phyloP scores from a whole-genome alignment of 1,139 yeast species.

The Taphrina wiesneri region DNA sequence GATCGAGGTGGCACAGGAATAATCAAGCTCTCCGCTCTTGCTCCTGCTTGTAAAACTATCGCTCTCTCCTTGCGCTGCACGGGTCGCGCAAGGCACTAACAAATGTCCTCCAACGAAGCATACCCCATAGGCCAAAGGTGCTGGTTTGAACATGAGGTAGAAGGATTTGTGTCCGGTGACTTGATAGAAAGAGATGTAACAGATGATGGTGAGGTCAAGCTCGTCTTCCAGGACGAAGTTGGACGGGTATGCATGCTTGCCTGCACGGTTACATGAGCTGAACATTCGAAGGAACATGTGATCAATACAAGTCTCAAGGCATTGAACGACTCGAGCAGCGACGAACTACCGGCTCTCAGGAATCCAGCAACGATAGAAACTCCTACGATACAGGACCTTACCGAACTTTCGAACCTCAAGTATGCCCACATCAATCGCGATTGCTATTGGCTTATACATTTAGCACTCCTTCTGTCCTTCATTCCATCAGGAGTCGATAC shows the following conservation, averaged over 20 bases:
- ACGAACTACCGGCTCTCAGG: conserved; percentile 70
- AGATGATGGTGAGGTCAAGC: conserved; percentile 52
- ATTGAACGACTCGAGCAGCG: conserved; percentile 58
- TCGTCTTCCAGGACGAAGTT: conserved; percentile 64
- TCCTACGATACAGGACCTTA: conserved; percentile 78
- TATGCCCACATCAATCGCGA: conserved; percentile 81
- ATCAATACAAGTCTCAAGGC: conserved; percentile 46
- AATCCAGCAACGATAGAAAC: conserved; percentile 90
- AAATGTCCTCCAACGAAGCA: background rate
- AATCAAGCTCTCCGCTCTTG: background rate
- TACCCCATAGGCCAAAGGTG: conserved; percentile 57
- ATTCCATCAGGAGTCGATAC: conserved; percentile 82
- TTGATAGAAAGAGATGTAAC: conserved; percentile 56
- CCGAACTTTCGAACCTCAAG: conserved; percentile 83
- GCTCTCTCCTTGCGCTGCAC: background rate
- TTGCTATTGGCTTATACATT: conserved; percentile 85
- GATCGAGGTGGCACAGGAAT: background rate
- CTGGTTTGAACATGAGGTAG: conserved; percentile 87
- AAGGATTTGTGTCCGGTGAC: conserved; percentile 91
- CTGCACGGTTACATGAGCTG: background rate
- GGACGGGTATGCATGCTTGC: conserved; percentile 47
- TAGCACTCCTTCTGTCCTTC: conserved; percentile 90
- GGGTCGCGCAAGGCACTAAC: background rate
- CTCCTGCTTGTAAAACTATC: background rate
- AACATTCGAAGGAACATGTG: conserved; percentile 10